Conservation (phyloP, 805 yeast species). For the Candida patagonica region DNA sequence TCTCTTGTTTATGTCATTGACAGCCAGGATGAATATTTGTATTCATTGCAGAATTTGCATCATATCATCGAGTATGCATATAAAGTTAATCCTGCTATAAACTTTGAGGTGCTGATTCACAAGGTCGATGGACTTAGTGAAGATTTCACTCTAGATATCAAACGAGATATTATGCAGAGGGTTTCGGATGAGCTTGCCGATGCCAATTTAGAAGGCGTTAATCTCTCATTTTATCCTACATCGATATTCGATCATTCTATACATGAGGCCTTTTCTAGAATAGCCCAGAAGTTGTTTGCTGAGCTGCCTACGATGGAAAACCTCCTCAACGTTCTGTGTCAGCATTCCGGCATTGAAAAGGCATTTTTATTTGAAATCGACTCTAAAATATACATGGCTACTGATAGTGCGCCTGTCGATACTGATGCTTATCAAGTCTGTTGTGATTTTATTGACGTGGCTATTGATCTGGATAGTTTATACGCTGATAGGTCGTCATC, state of each 20-base stretch:
- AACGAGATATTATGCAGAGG: conserved; percentile 91
- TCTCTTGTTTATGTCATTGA: conserved; percentile 92
- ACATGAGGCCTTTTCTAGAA: conserved; percentile 89
- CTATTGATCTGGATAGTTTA: conserved; percentile 64
- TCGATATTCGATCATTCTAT: conserved; percentile 93
- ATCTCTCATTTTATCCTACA: conserved; percentile 82
- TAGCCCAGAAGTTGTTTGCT: conserved; percentile 82
- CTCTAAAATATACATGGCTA: conserved; percentile 89
- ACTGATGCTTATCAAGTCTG: conserved; percentile 93
- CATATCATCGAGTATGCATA: conserved; percentile 83
- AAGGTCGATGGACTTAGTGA: conserved; percentile 93
- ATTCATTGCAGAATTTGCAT: conserved; percentile 81
- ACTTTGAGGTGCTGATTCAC: conserved; percentile 88
- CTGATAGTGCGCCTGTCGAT: conserved; percentile 93
- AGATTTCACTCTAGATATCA: conserved; percentile 89
- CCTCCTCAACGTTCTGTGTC: conserved; percentile 78
- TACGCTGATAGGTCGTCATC: conserved; percentile 19
- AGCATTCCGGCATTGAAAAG: conserved; percentile 84
- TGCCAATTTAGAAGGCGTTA: conserved; percentile 83
- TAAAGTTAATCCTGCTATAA: conserved; percentile 71
- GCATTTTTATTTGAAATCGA: conserved; percentile 86
- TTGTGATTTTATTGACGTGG: conserved; percentile 92
- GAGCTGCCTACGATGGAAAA: conserved; percentile 85
- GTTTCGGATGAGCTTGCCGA: conserved; percentile 89
- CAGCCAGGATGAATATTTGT: conserved; percentile 88